Evolutionary conservation across 495 filamentous ascomycete species (phyloP), one percentile per base, ranked within the genome.

Genomic region (Xylaria longipes): DNA sequence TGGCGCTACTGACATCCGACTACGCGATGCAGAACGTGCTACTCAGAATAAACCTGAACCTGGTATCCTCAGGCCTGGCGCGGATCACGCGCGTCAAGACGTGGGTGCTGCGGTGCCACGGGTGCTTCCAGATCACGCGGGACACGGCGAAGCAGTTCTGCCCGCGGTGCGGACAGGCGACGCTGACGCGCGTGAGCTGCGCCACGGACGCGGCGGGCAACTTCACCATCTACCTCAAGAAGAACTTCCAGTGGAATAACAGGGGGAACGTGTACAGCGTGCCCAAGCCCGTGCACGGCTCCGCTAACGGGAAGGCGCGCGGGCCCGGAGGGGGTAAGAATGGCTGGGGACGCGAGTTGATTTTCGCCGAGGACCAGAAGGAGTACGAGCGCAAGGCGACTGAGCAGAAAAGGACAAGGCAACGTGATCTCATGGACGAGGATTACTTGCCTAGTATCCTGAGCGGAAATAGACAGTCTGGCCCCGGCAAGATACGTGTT

Each of bases 11-110:
- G 73, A 98, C 96, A 0, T 92, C 92, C 69, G 96, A 99, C 85
- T 98, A 92, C 83, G 95, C 96, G 52, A 95, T 98, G 89, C 94
- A 98, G 83, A 98, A 98, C 77, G 93, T 98, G 27, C 84, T 95
- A 2, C 86, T 99, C 12, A 93, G 95, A 73, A 96, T 98, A 84
- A 97, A 97, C 82, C 87, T 99, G 37, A 94, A 97, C 77, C 89
- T 99, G 9, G 84, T 99, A 27, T 95, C 94, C 4, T 86, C 93
- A 1, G 87, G 87, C 25, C 79, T 98, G 9, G 87, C 91, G 64
- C 89, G 93, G 67, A 91, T 99, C 74, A 88, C 87, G 43, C 90
- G 90, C 65, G 87, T 98, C 31, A 93, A 92, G 75, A 94, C 92
- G 8, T 97, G 92, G 86, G 89, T 98, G 29, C 86, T 97, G 65